Conservation (phyloP, 2,329 filamentous ascomycete genomes). For the Ophiostoma piceae region DNA sequence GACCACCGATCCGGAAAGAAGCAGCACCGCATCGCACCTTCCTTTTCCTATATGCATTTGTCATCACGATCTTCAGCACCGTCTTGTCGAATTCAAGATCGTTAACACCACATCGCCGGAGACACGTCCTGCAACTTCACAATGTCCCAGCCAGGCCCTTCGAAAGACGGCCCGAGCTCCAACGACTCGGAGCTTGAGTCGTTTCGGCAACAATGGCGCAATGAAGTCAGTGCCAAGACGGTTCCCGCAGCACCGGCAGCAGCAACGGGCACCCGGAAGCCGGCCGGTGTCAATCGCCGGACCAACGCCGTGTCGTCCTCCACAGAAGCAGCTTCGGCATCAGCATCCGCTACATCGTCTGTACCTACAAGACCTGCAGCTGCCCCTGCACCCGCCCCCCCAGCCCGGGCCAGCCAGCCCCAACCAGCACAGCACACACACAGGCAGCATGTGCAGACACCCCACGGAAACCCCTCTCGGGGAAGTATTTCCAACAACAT, state of each 20-base stretch:
- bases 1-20: neutral
- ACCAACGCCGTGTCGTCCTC: neutral
- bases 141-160: slow-evolving; percentile 22
- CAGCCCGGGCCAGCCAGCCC: neutral
- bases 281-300: neutral
- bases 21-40: neutral
- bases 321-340: neutral
- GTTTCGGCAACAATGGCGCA: slow-evolving; percentile 80
- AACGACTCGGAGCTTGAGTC: slow-evolving; percentile 70
- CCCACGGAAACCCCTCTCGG: neutral
- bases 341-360: neutral
- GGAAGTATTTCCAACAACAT: slow-evolving; percentile 16
- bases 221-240: slow-evolving; percentile 59
- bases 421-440: neutral
- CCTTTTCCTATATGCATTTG: slow-evolving; percentile 16
- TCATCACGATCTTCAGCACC: slow-evolving; percentile 15
- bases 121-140: neutral
- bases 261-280: neutral
- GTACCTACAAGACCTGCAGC: neutral
- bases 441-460: neutral
- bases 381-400: neutral
- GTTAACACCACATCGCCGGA: neutral
- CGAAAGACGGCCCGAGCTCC: slow-evolving; percentile 26
- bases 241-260: neutral
- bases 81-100: neutral